phyloP scores from a whole-genome alignment of 768 basidiomycete genomes.

The Dentipellis sp. region DNA sequence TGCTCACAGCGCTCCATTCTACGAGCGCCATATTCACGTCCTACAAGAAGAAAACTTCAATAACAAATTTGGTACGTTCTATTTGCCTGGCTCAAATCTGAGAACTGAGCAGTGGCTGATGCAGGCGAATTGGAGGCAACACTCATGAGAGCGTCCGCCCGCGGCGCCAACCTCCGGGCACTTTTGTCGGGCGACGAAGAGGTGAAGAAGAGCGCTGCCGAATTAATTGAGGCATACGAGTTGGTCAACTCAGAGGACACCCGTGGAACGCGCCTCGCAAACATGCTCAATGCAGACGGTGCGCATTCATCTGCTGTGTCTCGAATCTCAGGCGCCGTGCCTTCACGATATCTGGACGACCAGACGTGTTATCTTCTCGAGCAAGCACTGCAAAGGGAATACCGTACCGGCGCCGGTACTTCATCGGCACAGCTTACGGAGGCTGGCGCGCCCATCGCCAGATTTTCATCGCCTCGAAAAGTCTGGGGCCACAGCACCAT shows the following conservation, averaged over 20 bases:
- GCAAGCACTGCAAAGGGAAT: too few relatives aligned
- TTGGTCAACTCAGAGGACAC: neutral
- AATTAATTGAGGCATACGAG: neutral
- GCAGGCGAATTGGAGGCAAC: slow-evolving; percentile 11
- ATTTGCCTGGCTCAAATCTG: neutral
- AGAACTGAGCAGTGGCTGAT: too few relatives aligned
- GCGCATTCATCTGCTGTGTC: neutral
- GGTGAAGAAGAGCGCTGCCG: slow-evolving; percentile 2
- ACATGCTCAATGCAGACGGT: neutral
- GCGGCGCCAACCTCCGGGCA: neutral
- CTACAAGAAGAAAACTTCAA: slow-evolving; percentile 17
- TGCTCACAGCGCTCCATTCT: slow-evolving; percentile 5
- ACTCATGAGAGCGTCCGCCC: slow-evolving; percentile 3
- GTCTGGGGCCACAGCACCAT: neutral
- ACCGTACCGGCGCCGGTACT: too few relatives aligned
- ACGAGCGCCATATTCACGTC: slow-evolving; percentile 13
- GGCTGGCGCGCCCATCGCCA: too few relatives aligned
- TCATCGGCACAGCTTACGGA: too few relatives aligned
- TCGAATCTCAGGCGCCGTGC: neutral
- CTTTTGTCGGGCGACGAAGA: too few relatives aligned
- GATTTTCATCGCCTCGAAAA: neutral
- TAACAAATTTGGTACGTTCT: slow-evolving; percentile 10
- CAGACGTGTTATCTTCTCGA: neutral
- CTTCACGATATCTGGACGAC: neutral
- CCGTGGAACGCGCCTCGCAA: neutral